phyloP scores from a whole-genome alignment of 257 asterid genomes.

The Nicotiana knightiana region DNA sequence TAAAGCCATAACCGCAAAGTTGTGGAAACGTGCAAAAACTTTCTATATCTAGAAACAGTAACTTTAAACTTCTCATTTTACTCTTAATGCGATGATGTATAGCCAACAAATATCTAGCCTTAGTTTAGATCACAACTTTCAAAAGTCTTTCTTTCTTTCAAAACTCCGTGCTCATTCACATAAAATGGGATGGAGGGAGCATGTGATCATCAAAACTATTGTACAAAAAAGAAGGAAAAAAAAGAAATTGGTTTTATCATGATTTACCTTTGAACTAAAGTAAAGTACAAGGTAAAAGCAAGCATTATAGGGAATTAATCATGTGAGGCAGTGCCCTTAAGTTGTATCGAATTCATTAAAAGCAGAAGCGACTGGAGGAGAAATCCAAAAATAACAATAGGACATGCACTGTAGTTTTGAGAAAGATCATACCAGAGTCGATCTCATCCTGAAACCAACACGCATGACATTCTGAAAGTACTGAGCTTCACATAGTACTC shows the following conservation, averaged over 20 bases:
- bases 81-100: too few species aligned
- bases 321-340: neutral
- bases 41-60: too few species aligned
- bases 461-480: slow-evolving; percentile 95
- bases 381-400: neutral
- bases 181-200: too few species aligned
- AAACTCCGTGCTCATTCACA: too few species aligned
- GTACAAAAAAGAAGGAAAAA: neutral
- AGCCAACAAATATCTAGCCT: too few species aligned
- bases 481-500: slow-evolving; percentile 87
- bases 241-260: neutral
- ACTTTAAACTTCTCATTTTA: too few species aligned
- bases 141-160: too few species aligned
- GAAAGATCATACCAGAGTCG: slow-evolving; percentile 62
- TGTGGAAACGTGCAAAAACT: neutral
- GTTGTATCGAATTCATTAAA: neutral
- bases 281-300: neutral
- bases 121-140: too few species aligned
- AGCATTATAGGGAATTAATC: neutral
- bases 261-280: neutral
- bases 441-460: slow-evolving; percentile 80
- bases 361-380: neutral
- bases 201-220: neutral
- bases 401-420: neutral
- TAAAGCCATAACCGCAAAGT: neutral